Evolutionary conservation across 495 filamentous ascomycete species (phyloP).

Genomic region (Aspergillus bridgeri): DNA sequence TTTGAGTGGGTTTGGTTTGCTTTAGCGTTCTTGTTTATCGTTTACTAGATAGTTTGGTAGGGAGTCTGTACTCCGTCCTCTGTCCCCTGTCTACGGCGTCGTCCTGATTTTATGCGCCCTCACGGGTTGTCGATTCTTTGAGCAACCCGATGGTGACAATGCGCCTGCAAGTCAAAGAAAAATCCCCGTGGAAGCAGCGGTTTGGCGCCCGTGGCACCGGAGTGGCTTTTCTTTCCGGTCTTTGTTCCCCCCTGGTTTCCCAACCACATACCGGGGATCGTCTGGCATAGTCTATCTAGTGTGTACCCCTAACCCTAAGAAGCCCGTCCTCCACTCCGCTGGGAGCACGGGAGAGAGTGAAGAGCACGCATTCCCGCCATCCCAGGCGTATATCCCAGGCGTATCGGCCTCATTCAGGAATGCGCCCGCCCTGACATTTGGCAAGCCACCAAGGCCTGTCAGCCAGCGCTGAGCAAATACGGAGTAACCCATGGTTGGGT

Average conservation of each 20-base stretch:
- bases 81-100: too few species aligned
- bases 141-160: background rate
- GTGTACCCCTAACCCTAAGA: background rate
- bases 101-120: background rate
- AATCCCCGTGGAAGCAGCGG: background rate
- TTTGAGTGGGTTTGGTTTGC: too few species aligned
- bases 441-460: background rate
- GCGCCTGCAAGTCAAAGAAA: background rate
- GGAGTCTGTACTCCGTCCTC: too few species aligned
- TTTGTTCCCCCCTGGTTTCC: slow-evolving; percentile 6
- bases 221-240: background rate
- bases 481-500: background rate
- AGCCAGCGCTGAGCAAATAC: background rate
- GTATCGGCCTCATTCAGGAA: background rate
- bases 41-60: too few species aligned
- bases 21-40: too few species aligned
- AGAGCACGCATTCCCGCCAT: too few species aligned
- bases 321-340: background rate
- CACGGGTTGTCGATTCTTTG: background rate
- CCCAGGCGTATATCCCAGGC: background rate
- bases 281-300: slow-evolving; percentile 3
- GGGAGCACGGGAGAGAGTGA: background rate
- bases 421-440: background rate
- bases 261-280: slow-evolving; percentile 11
- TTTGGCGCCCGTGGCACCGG: background rate